phyloP scores from a whole-genome alignment of 1,139 yeast genomes.

The Blastobotrys elegans region DNA sequence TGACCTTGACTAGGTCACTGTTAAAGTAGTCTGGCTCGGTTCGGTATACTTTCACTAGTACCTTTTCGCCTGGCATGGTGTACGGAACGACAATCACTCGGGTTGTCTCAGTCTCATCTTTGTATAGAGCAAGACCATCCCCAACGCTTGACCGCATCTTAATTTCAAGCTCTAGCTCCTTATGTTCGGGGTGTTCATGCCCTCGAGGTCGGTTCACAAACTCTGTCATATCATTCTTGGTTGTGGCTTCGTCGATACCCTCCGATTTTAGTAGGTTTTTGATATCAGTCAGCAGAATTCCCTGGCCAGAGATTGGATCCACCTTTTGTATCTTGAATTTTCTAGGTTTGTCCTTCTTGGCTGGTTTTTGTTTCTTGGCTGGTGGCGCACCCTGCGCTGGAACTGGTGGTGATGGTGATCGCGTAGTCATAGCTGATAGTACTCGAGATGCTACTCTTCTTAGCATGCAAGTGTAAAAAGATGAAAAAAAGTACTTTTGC shows the following conservation, averaged over 20 bases:
- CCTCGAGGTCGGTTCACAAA: conserved; percentile 57
- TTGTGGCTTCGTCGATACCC: conserved; percentile 43
- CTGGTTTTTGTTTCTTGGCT: conserved; percentile 19
- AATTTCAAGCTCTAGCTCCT: conserved; percentile 54
- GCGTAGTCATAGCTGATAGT: background rate
- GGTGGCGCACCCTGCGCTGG: conserved; percentile 2
- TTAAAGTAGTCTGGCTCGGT: conserved; percentile 75
- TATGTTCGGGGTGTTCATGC: conserved; percentile 53
- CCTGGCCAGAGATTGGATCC: conserved; percentile 77
- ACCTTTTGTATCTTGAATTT: conserved; percentile 56
- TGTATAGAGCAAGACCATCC: conserved; percentile 36
- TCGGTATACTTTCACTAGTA: conserved; percentile 64
- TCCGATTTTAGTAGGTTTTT: conserved; percentile 48
- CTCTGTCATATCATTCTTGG: conserved; percentile 58
- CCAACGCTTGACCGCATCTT: conserved; percentile 67
- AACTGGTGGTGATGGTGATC: conserved; percentile 6
- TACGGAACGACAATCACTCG: conserved; percentile 67
- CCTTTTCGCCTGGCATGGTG: conserved; percentile 81
- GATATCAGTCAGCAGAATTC: conserved; percentile 74
- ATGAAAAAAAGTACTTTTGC: background rate
- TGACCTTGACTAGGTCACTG: conserved; percentile 61
- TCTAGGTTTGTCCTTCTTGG: conserved; percentile 39
- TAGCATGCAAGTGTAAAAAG: background rate
- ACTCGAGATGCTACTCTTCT: background rate
- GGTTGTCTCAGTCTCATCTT: conserved; percentile 18